Evolutionary conservation across 495 filamentous ascomycete genomes (phyloP), one percentile per base, ranked within the genome.

Genomic region (Clavariopsis aquatica): DNA sequence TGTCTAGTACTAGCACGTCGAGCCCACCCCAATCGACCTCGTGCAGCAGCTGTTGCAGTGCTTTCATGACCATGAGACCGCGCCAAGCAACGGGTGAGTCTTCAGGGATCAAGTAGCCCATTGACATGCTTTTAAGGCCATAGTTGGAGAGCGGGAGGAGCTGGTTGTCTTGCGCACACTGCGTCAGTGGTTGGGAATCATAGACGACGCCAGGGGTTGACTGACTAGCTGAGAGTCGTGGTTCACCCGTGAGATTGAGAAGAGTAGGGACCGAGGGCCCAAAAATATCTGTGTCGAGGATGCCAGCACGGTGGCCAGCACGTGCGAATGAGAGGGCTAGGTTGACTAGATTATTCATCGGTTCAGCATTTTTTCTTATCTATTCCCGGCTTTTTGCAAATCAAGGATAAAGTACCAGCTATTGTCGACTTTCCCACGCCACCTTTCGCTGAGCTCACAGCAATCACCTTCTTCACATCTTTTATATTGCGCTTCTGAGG

Each of bases 371-470:
- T n/a, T 62, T 49, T 29, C 19, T 23, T 19, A n/a, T 47, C 7
- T 17, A 15, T 12, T 27, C 52, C 29, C 19, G 17, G 38, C 34
- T 24, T 23, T 1, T 1, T 17, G 1, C 26, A 15, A 22, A 19
- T 20, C 17, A 28, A 26, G 29, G 7, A 43, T 17, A 41, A 24
- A 12, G 52, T 49, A 91, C 89, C 89, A 6, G 94, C 89, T 29
- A 99, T 87, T 17, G 94, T 99, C 47, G 89, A 93, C 72, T 99
- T 99, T 0, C 94, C 94, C 0, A 99, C 94, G 36, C 94, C 94
- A 10, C 94, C 94, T 70, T 99, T 99, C 6, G 95, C 94, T 0
- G 92, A 96, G 36, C 91, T 96, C 19, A 99, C 89, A 29, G 91
- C 93, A 59, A 99, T 82, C 19, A 96, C 84, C 71, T 97, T 94